Evolutionary conservation across 192 early-diverging fungal species (phyloP).

Genomic region (Cetraspora pellucida): DNA sequence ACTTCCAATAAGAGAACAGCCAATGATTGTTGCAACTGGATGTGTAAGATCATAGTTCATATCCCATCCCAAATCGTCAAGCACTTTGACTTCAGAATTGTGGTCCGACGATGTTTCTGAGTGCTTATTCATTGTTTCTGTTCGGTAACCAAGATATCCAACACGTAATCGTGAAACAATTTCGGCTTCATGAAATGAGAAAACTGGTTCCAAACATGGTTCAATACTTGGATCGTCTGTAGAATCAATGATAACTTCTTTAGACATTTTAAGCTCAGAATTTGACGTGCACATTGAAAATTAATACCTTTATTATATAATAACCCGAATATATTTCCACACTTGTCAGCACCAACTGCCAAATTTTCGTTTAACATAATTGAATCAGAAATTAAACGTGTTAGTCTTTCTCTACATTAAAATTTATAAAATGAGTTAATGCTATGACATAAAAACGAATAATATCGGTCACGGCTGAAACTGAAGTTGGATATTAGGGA

Average conservation of each 20-base stretch:
- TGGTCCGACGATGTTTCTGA: not conserved
- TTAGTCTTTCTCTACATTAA: not conserved
- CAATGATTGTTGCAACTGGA: conserved; percentile 1
- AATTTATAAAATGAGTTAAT: not conserved
- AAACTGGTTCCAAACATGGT: conserved; percentile 3
- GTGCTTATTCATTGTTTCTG: not conserved
- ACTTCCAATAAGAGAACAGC: conserved; percentile 18
- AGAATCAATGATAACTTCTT: not conserved
- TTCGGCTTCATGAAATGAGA: conserved; percentile 21
- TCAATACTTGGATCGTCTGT: conserved; percentile 13
- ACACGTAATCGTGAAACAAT: conserved; percentile 17
- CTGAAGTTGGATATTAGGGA: too few relatives aligned
- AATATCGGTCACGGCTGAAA: not conserved
- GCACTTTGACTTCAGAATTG: not conserved
- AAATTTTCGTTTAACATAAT: conserved; percentile 30
- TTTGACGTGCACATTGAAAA: not conserved
- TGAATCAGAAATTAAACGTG: conserved; percentile 2
- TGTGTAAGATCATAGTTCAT: not conserved
- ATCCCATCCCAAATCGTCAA: conserved; percentile 13
- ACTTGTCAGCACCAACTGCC: conserved; percentile 11
- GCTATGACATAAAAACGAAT: not conserved
- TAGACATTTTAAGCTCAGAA: not conserved
- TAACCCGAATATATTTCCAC: conserved; percentile 13
- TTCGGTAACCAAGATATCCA: conserved; percentile 13
- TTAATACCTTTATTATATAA: conserved; percentile 23